Percentiles rank a stretch among this genome's conserved stretches.
Conservation (phyloP, 1,139 yeast genomes). For the Candida anutae region DNA sequence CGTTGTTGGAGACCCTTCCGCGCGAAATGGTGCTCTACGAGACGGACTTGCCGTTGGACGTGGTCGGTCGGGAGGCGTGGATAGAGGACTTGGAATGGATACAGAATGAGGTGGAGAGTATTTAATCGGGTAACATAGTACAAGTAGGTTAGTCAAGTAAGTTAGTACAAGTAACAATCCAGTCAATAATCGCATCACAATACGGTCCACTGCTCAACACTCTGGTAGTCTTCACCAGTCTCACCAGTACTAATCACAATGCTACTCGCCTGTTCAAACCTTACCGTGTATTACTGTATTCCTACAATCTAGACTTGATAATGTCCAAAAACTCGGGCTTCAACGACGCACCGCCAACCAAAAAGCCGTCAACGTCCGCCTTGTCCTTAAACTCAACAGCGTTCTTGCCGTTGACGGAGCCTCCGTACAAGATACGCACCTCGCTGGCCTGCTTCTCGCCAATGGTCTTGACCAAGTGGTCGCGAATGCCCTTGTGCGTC, state of each 20-base stretch:
- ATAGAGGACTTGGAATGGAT: background rate
- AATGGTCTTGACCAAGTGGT: conserved; percentile 66
- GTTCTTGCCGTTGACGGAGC: conserved; percentile 95
- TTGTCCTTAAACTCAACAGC: conserved; percentile 87
- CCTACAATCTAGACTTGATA: conserved; percentile 80
- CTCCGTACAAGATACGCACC: conserved; percentile 95
- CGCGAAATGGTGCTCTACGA: background rate
- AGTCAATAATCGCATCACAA: too few relatives aligned
- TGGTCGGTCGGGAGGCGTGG: background rate
- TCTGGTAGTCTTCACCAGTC: too few relatives aligned
- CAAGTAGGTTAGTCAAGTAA: too few relatives aligned
- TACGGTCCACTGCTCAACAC: too few relatives aligned
- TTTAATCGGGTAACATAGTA: too few relatives aligned
- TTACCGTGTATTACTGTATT: too few relatives aligned
- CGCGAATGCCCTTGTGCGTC: conserved; percentile 86
- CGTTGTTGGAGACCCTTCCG: background rate
- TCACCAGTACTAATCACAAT: too few relatives aligned
- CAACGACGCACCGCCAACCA: conserved; percentile 98
- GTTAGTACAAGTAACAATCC: too few relatives aligned
- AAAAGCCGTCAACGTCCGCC: conserved; percentile 94
- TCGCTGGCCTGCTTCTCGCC: conserved; percentile 71
- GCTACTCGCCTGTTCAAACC: too few relatives aligned
- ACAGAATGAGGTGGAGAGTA: too few relatives aligned
- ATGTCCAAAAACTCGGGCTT: conserved; percentile 97
- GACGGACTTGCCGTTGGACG: conserved; percentile 1